A percentile compares a stretch with the other conserved stretches of the same genome.
phyloP scores from a whole-genome alignment of 1,284 basidiomycete genomes.

The Athelia sp. region DNA sequence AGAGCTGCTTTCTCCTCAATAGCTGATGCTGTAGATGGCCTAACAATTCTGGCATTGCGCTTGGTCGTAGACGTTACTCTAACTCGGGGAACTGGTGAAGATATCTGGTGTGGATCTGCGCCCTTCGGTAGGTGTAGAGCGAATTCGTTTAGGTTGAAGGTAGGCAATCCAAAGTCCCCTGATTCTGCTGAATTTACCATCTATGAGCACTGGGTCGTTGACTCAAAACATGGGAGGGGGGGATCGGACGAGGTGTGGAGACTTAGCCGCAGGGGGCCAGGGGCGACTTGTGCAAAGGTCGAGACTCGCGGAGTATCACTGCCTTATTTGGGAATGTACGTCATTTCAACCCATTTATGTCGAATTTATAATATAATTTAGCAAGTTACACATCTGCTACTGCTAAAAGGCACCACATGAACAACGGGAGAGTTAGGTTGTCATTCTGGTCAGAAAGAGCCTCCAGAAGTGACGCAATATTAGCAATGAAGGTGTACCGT shows the following conservation, averaged over 20 bases:
- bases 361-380: no score
- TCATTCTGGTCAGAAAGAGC: slow-evolving; percentile 92
- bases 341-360: no score
- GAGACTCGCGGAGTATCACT: no score
- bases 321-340: no score
- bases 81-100: slow-evolving; percentile 17
- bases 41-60: slow-evolving; percentile 22
- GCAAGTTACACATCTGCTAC: slow-evolving; percentile 35
- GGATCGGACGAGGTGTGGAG: no score
- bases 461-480: slow-evolving; percentile 71
- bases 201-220: not conserved
- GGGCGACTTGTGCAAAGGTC: no score
- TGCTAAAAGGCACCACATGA: slow-evolving; percentile 79
- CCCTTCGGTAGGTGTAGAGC: not conserved
- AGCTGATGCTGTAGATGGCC: slow-evolving; percentile 51
- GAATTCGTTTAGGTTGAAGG: slow-evolving; percentile 1
- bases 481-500: slow-evolving; percentile 54
- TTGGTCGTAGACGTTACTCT: slow-evolving; percentile 27
- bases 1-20: slow-evolving; percentile 24
- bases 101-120: slow-evolving; percentile 9
- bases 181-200: not conserved
- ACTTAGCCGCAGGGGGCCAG: no score
- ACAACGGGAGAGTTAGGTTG: slow-evolving; percentile 87
- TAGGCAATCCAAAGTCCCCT: not conserved
- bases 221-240: no score